These are phyloP conservation scores for Phascolomyces articulosus DNA, from an alignment of 371 early-diverging fungal genomes.

Conservation along the genomic window DNA sequence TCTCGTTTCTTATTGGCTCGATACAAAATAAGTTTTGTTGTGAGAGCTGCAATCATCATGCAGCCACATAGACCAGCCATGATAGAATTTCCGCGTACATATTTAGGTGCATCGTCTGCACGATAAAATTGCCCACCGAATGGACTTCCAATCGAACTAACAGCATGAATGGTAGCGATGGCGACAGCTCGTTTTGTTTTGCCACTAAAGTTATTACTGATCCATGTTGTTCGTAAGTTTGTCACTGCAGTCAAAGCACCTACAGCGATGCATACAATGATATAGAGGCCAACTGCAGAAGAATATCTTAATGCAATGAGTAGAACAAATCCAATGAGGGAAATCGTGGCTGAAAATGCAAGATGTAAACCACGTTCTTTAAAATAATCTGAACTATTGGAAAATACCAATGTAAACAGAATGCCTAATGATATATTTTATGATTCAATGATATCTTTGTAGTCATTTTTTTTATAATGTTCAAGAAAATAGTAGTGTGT, in stretches of 20 bases:
- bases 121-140: constrained; percentile 67
- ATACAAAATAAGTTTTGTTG: constrained; percentile 42
- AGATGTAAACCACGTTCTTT: constrained; percentile 67
- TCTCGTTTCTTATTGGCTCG: constrained; percentile 11
- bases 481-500: no score
- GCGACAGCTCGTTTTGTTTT: constrained; percentile 68
- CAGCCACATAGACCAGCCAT: constrained; percentile 46
- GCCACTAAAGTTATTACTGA: constrained; percentile 63
- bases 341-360: constrained; percentile 55
- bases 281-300: constrained; percentile 33
- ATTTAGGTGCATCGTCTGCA: constrained; percentile 58
- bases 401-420: constrained; percentile 48
- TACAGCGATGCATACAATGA: constrained; percentile 51
- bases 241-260: constrained; percentile 56
- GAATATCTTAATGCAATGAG: constrained; percentile 39
- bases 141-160: constrained; percentile 53
- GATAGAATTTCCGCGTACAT: constrained; percentile 47
- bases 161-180: constrained; percentile 56
- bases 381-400: constrained; percentile 64
- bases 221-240: constrained; percentile 65
- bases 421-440: background rate
- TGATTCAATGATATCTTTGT: no score
- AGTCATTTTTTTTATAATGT: no score
- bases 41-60: constrained; percentile 35
- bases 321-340: constrained; percentile 65